Conservation (phyloP, 108 stramenopile genomes). For the Poteriospumella lacustris region DNA sequence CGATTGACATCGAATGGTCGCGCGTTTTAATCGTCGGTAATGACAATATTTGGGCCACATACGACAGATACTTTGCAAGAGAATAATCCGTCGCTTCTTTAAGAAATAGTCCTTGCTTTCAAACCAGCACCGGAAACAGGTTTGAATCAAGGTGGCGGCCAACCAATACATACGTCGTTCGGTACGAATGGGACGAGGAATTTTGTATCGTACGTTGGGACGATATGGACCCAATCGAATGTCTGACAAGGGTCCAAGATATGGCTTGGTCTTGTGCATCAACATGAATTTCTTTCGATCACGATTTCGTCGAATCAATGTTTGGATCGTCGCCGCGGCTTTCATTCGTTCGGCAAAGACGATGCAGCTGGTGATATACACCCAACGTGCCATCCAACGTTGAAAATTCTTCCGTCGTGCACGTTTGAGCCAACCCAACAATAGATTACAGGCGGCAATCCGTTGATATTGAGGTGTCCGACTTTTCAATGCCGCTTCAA, state of each 20-base stretch:
- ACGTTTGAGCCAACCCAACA: neutral
- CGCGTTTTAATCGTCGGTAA: constrained; percentile 6
- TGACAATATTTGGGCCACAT: constrained; percentile 21
- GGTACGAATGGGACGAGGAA: neutral
- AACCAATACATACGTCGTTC: constrained; percentile 11
- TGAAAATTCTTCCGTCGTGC: neutral
- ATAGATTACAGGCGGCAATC: neutral
- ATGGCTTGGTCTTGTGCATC: neutral
- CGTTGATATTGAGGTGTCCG: neutral
- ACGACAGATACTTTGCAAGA: constrained; percentile 9
- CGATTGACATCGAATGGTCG: constrained; percentile 20
- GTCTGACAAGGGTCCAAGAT: constrained; percentile 17
- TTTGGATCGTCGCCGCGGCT: neutral
- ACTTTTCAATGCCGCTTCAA: neutral
- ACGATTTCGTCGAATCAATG: neutral
- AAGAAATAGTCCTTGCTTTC: neutral
- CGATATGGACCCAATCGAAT: neutral
- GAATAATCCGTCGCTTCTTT: neutral
- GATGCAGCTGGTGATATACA: neutral
- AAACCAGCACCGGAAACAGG: neutral
- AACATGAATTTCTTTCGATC: constrained; percentile 13
- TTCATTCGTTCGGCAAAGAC: neutral
- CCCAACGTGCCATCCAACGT: neutral
- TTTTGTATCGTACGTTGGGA: neutral
- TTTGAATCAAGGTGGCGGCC: constrained; percentile 20